Conservation (phyloP, 352 stramenopile species). For the Globisporangium cystogenes region DNA sequence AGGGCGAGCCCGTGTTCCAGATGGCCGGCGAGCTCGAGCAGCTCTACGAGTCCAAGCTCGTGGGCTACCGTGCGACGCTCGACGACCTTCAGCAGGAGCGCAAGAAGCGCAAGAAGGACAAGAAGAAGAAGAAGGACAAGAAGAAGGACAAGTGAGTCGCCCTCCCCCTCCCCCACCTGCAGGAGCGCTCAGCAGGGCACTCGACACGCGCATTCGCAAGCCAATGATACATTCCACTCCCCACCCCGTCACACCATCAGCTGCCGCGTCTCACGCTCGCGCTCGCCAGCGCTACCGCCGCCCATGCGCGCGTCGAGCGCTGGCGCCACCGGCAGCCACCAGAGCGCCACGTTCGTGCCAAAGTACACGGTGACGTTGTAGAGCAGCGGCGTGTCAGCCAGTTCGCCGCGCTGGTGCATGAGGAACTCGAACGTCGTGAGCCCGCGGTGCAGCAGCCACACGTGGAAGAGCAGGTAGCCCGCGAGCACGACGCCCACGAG, state of each 20-base stretch:
- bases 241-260: conserved; percentile 38
- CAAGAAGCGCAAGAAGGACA: conserved; percentile 87
- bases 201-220: not conserved
- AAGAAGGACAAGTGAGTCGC: conserved; percentile 76
- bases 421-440: conserved; percentile 81
- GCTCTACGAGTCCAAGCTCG: conserved; percentile 68
- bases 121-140: conserved; percentile 89
- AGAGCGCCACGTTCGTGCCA: conserved; percentile 41
- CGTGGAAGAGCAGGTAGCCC: conserved; percentile 71
- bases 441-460: conserved; percentile 59
- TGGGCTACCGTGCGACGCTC: conserved; percentile 58
- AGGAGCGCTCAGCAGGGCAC: too few species aligned
- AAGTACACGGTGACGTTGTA: conserved; percentile 68
- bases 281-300: conserved; percentile 5
- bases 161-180: too few species aligned
- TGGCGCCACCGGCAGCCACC: conserved; percentile 52
- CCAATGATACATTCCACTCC: not conserved
- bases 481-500: conserved; percentile 46
- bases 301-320: conserved; percentile 23
- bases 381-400: conserved; percentile 31
- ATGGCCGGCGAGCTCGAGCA: conserved; percentile 80
- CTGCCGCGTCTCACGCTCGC: conserved; percentile 28
- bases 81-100: conserved; percentile 73
- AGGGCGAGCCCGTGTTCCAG: conserved; percentile 74
- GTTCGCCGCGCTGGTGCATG: conserved; percentile 38